Conservation (phyloP, 177 flowering plant genomes). For the Tripterygium wilfordii region DNA sequence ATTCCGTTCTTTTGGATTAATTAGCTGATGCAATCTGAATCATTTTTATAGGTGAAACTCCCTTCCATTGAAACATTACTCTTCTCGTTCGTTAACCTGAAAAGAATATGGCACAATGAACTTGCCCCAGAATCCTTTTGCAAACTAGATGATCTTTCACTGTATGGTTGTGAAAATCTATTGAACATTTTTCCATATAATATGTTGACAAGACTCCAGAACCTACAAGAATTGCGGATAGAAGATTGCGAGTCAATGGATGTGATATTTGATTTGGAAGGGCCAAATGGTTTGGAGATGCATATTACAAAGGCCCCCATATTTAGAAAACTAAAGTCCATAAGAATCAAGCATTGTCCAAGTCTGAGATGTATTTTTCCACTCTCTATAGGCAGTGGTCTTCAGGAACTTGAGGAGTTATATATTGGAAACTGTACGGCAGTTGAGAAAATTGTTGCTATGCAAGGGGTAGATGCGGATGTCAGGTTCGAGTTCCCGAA, state of each 20-base stretch:
- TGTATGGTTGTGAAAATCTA: not conserved
- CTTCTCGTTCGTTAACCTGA: not conserved
- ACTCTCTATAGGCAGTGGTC: not conserved
- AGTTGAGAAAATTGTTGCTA: constrained; percentile 1
- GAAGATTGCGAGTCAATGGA: not conserved
- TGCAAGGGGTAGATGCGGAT: not conserved
- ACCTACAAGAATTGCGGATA: not conserved
- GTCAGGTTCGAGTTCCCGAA: not conserved
- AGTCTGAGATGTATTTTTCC: not conserved
- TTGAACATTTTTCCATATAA: not conserved
- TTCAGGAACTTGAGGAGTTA: not conserved
- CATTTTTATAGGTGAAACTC: not conserved
- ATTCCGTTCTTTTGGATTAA: too few relatives aligned
- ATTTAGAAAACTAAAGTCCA: not conserved
- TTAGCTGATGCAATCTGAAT: not conserved
- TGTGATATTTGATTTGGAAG: not conserved
- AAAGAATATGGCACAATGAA: not conserved
- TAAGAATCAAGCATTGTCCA: not conserved
- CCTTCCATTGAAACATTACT: not conserved
- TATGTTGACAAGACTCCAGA: not conserved
- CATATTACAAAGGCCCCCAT: not conserved
- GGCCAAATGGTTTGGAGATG: not conserved
- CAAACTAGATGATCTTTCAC: not conserved
- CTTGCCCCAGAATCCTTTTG: not conserved
- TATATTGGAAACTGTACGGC: not conserved